Evolutionary conservation across 805 yeast genomes (phyloP), one percentile per base, ranked within the genome.

Genomic region (Brettanomyces bruxellensis): DNA sequence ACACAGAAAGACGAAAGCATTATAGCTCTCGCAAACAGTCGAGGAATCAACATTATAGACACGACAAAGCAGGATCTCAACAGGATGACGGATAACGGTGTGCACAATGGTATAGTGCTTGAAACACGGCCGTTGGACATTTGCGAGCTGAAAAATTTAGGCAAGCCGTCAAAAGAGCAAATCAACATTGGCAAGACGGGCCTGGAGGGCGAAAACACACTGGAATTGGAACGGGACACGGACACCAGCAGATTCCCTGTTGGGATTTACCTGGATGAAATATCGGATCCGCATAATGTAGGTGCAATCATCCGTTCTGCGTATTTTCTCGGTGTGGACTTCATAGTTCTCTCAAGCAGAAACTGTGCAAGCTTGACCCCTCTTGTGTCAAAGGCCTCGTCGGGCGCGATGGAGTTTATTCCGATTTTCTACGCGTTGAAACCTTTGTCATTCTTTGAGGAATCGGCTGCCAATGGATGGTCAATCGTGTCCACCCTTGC

Each of bases 271-370:
- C 64, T 88, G 25, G 96, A 88, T 61, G 87, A 85, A 48, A 72
- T 89, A 40, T 78, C 86, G 12, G 96, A 88, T 61, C 91, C 96
- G 0, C 95, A 86, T 60, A 88, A 88, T 59, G 69, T 86, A 54
- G 96, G 96, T 6, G 93, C 91, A 24, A 78, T 88, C 39, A 64
- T 86, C 28, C 69, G 96, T 58, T 76, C 89, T 3, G 91, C 95
- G 0, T 83, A 80, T 64, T 88, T 73, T 64, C 68, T 88, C 12
- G 96, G 96, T 7, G 95, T 73, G 3, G 95, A 89, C 63, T 84
- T 86, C 56, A 67, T 87, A 5, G 78, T 83, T 1, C 65, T 83
- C 39, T 83, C 95, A 2, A 79, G 76, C 34, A 75, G 74, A 44
- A 83, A 86, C 57, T 76, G 86, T 55, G 86, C 96, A 1, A 76